Evolutionary conservation across 202 grass and related monocot species (phyloP), one percentile per base, ranked within the genome.

Genomic region (Zizania palustris): DNA sequence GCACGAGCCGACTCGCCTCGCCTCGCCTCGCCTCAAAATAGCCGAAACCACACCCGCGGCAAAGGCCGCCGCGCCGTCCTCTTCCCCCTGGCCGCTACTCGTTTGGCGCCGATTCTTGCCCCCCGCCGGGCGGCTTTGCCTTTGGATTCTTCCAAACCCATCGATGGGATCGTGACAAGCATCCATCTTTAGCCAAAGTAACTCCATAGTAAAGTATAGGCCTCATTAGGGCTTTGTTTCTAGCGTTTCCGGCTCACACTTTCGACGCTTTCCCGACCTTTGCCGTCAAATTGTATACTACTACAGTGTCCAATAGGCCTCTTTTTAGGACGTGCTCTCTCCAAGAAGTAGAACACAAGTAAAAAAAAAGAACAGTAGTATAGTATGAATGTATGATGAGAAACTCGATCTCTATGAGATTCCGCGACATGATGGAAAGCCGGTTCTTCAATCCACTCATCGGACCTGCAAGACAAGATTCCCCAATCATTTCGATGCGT

Each of bases 141-240:
- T 82, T 89, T 81, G 77, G 86, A 81, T 89, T 85, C 66, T 82
- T 85, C 86, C 72, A 77, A 85, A 85, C 77, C 86, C 80, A 68
- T 53, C 42, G 36, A 80, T 39, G 74, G 84, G 74, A 73, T 68
- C 71, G 59, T 45, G 71, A 48, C 72, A 35, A 28, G 51, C 58
- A 63, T 21, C 18, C 53, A 0, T 34, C 82, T 67, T 81, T 81
- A 19, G 35, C 66, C 22, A 81, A 85, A 88, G 82, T 56, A 54
- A 41, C 33, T 19, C 15, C 54, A 12, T 16, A 1, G 6, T 42
- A 46, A 3, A 51, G 48, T 44, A 41, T 51, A 73, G 63, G 60
- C 35, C 46, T 82, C 16, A 1, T 11, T 10, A 46, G 56, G 13
- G 45, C 46, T 56, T 69, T 35, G 54, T 88, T 76, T 71, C 34